Evolutionary conservation across 306 rosid genomes (phyloP).

Genomic region (Rosa multiflora): DNA sequence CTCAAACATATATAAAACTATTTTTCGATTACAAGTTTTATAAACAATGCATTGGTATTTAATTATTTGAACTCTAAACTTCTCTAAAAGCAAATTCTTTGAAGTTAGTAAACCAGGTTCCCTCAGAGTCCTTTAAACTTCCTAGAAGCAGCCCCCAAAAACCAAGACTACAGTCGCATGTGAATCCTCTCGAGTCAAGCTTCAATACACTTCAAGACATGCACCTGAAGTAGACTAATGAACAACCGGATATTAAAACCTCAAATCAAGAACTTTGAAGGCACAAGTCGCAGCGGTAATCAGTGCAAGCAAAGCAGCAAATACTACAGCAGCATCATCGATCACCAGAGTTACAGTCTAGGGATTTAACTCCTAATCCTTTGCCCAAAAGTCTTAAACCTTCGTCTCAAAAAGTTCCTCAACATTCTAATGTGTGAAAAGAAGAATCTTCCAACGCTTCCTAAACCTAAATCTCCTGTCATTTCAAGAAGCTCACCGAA

Average conservation of each 20-base stretch:
- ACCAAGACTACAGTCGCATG: conserved; percentile 48
- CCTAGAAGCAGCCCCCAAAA: conserved; percentile 56
- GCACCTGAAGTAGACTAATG: conserved; percentile 49
- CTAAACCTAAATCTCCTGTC: conserved; percentile 21
- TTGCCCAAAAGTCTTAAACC: conserved; percentile 49
- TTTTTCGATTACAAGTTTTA: no score
- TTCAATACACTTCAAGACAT: neutral
- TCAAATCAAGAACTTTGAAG: conserved; percentile 38
- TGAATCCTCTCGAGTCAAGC: conserved; percentile 17
- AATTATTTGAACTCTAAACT: no score
- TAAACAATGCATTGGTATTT: no score
- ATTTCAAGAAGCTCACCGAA: neutral
- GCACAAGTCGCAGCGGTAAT: conserved; percentile 54
- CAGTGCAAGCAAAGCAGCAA: conserved; percentile 19
- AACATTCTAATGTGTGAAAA: conserved; percentile 47
- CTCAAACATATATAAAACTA: no score
- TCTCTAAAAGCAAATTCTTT: conserved; percentile 35
- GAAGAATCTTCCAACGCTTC: neutral
- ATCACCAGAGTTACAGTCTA: no score
- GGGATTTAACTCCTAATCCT: conserved; percentile 29
- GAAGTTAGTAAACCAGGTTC: conserved; percentile 57
- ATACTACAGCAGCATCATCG: conserved; percentile 14
- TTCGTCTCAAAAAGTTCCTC: conserved; percentile 67
- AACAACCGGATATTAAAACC: neutral
- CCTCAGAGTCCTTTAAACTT: conserved; percentile 60